Evolutionary conservation across 2,329 filamentous ascomycete species (phyloP), one percentile per base, ranked within the genome.

Genomic region (Stemphylium beticola): DNA sequence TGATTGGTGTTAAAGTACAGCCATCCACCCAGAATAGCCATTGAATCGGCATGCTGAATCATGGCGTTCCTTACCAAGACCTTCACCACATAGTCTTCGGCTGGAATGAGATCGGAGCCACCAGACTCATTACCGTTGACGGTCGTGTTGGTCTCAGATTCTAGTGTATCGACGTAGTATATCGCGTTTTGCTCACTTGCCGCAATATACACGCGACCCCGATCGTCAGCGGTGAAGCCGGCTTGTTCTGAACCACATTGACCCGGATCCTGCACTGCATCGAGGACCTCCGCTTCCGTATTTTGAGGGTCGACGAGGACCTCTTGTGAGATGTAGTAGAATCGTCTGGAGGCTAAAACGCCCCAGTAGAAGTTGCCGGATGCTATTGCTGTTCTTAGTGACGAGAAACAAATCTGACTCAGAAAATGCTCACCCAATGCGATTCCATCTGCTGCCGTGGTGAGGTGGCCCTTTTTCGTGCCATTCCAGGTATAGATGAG

Each of bases 101-200:
- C 61, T 9, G 65, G 55, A 15, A 78, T 69, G 0, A 64, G 64
- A 1, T 74, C 74, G 7, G 52, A 49, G 0, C 74, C 74, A 15
- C 74, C 74, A 20, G 72, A 59, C 3, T 64, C 54, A 5, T 69
- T 57, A 0, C 70, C 72, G 45, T 78, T 76, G 12, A 78, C 68
- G 10, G 70, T 71, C 50, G 68, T 61, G 11, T 71, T 72, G 14
- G 73, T 64, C 47, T 74, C 61, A 2, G 67, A 62, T 55, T 75
- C 70, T 15, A 69, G 57, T 3, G 74, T 77, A 52, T 78, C 73
- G 43, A 78, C 74, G 47, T 79, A 78, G 62, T 76, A 77, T 34
- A 79, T 77, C 4, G 77, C 74, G 51, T 79, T 79, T 38, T 79
- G 77, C 61, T 79, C 77, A 48, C 68, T 73, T 6, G 76, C 76